A percentile compares a stretch with the other conserved stretches of the same genome.
Evolutionary conservation across 2,329 filamentous ascomycete genomes (phyloP).

Genomic region (Ophiostoma montium): DNA sequence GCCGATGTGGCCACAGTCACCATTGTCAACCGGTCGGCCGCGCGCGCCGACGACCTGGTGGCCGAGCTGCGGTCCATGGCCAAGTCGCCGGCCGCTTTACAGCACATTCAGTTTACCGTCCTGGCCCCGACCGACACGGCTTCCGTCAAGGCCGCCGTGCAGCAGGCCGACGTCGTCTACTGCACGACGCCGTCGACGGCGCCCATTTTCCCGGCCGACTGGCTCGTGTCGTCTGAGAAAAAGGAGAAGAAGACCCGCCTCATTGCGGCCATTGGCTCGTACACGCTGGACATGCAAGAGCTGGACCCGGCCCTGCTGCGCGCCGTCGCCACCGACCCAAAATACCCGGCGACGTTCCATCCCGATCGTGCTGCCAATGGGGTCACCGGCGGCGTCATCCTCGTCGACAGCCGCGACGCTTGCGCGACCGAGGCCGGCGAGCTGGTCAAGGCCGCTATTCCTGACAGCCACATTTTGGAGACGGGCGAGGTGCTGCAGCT

Average conservation of each 20-base stretch:
- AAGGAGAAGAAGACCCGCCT: constrained; percentile 25
- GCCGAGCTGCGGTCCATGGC: constrained; percentile 16
- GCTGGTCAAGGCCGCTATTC: constrained; percentile 46
- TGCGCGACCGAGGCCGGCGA: constrained; percentile 53
- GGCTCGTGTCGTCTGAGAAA: constrained; percentile 22
- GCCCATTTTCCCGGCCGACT: constrained; percentile 43
- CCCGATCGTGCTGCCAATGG: background rate
- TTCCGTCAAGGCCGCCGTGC: constrained; percentile 40
- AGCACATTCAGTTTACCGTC: constrained; percentile 23
- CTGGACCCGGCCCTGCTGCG: constrained; percentile 46
- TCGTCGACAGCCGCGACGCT: constrained; percentile 42
- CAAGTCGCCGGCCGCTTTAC: constrained; percentile 20
- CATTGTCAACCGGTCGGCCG: constrained; percentile 21
- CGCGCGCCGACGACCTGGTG: constrained; percentile 22
- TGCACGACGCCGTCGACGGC: constrained; percentile 44
- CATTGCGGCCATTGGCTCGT: constrained; percentile 38
- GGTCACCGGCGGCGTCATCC: constrained; percentile 21
- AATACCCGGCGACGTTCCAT: background rate
- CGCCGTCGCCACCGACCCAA: background rate
- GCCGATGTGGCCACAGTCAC: constrained; percentile 18
- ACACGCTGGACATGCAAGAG: constrained; percentile 50
- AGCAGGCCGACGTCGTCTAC: constrained; percentile 47
- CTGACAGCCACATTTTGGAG: constrained; percentile 40
- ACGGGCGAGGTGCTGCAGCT: constrained; percentile 47
- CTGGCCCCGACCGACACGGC: constrained; percentile 4